Conservation (phyloP, 306 rosid species). For the Begonia masoniana region DNA sequence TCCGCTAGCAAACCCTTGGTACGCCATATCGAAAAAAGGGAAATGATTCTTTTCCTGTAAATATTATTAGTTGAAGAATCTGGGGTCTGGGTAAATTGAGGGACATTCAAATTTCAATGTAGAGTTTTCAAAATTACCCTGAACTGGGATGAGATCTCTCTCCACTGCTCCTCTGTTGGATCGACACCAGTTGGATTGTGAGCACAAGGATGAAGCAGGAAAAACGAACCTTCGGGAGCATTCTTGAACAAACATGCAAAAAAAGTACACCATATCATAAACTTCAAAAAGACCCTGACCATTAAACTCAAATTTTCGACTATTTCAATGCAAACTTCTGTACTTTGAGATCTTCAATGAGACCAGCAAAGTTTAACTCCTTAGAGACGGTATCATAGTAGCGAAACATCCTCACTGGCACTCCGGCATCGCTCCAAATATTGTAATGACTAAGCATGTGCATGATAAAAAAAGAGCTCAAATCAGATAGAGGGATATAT, state of each 20-base stretch:
- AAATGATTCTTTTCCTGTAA: slow-evolving; percentile 25
- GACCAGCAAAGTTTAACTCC: slow-evolving; percentile 23
- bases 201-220: slow-evolving; percentile 31
- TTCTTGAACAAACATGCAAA: slow-evolving; percentile 11
- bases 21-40: slow-evolving; percentile 32
- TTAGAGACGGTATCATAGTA: slow-evolving; percentile 19
- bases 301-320: not conserved
- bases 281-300: not conserved
- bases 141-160: slow-evolving; percentile 19
- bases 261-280: not conserved
- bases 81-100: too few relatives aligned
- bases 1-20: slow-evolving; percentile 36
- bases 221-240: slow-evolving; percentile 20
- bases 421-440: slow-evolving; percentile 27
- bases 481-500: not conserved
- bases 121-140: slow-evolving; percentile 12
- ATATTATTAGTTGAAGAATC: not conserved
- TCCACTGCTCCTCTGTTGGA: slow-evolving; percentile 27
- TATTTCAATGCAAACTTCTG: not conserved
- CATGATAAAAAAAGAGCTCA: not conserved
- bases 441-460: slow-evolving; percentile 18
- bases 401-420: slow-evolving; percentile 20
- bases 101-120: not conserved
- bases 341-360: slow-evolving; percentile 28
- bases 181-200: slow-evolving; percentile 36